Evolutionary conservation across 495 filamentous ascomycete species (phyloP).

Genomic region (Trichoderma reesei): DNA sequence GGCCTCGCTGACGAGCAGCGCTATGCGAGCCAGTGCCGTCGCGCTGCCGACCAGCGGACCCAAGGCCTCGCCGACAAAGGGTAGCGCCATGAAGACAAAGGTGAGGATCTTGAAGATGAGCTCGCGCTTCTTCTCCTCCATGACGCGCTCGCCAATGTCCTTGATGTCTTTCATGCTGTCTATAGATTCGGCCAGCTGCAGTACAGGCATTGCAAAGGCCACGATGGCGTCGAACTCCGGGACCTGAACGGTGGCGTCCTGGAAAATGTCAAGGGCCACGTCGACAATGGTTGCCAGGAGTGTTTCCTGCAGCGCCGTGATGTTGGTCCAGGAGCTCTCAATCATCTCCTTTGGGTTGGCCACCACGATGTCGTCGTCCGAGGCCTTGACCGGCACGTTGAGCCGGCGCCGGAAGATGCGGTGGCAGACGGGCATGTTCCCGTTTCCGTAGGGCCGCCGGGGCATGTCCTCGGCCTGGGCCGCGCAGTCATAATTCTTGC

Average conservation of each 20-base stretch:
- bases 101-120: slow-evolving; percentile 11
- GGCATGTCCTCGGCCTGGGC: background rate
- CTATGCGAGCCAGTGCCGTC: slow-evolving; percentile 10
- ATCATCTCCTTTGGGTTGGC: slow-evolving; percentile 9
- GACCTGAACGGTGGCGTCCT: background rate
- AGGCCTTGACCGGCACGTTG: background rate
- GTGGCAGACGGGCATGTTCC: no score
- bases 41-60: slow-evolving; percentile 11
- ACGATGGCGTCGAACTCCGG: background rate
- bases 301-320: background rate
- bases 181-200: slow-evolving; percentile 9
- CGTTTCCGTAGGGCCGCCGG: no score
- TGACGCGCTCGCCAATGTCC: slow-evolving; percentile 7
- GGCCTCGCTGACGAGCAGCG: slow-evolving; percentile 11
- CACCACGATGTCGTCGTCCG: slow-evolving; percentile 1
- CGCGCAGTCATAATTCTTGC: background rate
- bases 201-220: slow-evolving; percentile 9
- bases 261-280: background rate
- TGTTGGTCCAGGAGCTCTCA: slow-evolving; percentile 9
- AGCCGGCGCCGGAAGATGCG: no score
- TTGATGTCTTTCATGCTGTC: slow-evolving; percentile 12
- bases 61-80: slow-evolving; percentile 10
- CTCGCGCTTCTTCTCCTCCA: slow-evolving; percentile 8
- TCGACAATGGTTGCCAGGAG: background rate
- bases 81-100: slow-evolving; percentile 10